These are phyloP conservation scores for Cyclotella sp. DNA, from an alignment of 108 stramenopile genomes.

Conservation along the genomic window DNA sequence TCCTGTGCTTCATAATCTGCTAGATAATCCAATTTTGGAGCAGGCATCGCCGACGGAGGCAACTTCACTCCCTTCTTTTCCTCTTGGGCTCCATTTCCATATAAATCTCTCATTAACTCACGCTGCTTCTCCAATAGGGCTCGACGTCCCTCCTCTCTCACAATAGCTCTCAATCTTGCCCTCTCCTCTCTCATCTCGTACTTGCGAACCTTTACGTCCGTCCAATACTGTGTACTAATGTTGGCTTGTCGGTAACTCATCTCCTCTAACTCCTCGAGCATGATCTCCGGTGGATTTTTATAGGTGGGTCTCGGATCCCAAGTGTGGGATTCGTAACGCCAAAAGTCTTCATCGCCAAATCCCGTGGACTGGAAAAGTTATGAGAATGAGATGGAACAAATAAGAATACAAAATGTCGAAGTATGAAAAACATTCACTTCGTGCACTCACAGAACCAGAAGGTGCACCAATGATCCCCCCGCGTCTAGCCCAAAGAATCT, in stretches of 20 bases:
- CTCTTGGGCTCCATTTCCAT: slow-evolving; percentile 31
- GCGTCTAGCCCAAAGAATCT: slow-evolving; percentile 74
- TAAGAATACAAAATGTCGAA: background rate
- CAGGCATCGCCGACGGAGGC: slow-evolving; percentile 62
- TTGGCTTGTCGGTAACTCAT: slow-evolving; percentile 71
- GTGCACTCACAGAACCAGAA: slow-evolving; percentile 23
- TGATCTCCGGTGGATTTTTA: slow-evolving; percentile 61
- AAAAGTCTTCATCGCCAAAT: slow-evolving; percentile 79
- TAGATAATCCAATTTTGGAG: slow-evolving; percentile 72
- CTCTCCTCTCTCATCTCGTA: slow-evolving; percentile 63
- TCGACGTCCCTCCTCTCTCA: slow-evolving; percentile 67
- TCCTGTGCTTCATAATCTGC: slow-evolving; percentile 79
- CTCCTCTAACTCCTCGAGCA: slow-evolving; percentile 72
- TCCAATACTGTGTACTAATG: slow-evolving; percentile 74
- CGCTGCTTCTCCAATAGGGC: slow-evolving; percentile 73
- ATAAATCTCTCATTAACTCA: slow-evolving; percentile 64
- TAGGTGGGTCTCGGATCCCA: slow-evolving; percentile 74
- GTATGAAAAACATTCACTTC: background rate
- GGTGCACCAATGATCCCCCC: slow-evolving; percentile 76
- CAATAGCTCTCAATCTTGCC: slow-evolving; percentile 78
- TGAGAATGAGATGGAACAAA: background rate
- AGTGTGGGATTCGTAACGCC: slow-evolving; percentile 83
- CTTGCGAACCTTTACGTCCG: slow-evolving; percentile 62
- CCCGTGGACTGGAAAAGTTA: slow-evolving; percentile 28
- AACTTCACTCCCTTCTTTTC: slow-evolving; percentile 20